phyloP scores from a whole-genome alignment of 768 basidiomycete genomes.

The Glaciozyma antarctica region DNA sequence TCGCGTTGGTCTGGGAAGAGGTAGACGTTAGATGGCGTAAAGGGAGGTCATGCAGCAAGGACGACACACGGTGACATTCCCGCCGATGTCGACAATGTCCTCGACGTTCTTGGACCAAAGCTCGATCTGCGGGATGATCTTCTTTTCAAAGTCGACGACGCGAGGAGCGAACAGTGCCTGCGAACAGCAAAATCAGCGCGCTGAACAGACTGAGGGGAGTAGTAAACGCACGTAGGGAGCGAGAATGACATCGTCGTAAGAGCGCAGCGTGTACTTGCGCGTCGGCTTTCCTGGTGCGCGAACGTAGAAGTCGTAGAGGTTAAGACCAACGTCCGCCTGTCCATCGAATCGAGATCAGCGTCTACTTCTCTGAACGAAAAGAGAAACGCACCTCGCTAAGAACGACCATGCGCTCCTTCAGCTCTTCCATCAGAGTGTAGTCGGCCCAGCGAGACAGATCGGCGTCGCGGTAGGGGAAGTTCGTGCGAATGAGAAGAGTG shows the following conservation, averaged over 20 bases:
- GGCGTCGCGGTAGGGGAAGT: constrained; percentile 79
- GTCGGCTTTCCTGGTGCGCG: constrained; percentile 64
- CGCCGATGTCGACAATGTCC: constrained; percentile 51
- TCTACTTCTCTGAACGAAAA: neutral
- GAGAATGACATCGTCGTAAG: constrained; percentile 90
- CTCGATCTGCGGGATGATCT: constrained; percentile 47
- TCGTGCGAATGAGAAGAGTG: constrained; percentile 55
- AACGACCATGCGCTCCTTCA: constrained; percentile 75
- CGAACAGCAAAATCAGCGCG: neutral
- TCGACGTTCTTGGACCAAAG: constrained; percentile 55
- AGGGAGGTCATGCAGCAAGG: neutral
- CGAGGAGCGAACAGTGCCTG: constrained; percentile 90
- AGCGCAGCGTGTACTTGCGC: constrained; percentile 77
- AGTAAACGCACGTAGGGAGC: constrained; percentile 69
- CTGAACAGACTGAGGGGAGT: neutral
- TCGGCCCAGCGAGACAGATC: constrained; percentile 69
- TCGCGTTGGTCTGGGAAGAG: constrained; percentile 62
- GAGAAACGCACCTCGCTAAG: constrained; percentile 66
- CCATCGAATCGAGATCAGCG: neutral
- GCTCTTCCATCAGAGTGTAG: constrained; percentile 82
- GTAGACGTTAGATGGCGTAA: neutral
- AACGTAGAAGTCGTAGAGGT: constrained; percentile 81
- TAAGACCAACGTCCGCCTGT: constrained; percentile 79
- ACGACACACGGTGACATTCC: constrained; percentile 44
- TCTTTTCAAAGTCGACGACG: constrained; percentile 77